A percentile compares a stretch with the other conserved stretches of the same genome.
Evolutionary conservation across 2,329 filamentous ascomycete genomes (phyloP).

Genomic region (Cryphonectria japonica): DNA sequence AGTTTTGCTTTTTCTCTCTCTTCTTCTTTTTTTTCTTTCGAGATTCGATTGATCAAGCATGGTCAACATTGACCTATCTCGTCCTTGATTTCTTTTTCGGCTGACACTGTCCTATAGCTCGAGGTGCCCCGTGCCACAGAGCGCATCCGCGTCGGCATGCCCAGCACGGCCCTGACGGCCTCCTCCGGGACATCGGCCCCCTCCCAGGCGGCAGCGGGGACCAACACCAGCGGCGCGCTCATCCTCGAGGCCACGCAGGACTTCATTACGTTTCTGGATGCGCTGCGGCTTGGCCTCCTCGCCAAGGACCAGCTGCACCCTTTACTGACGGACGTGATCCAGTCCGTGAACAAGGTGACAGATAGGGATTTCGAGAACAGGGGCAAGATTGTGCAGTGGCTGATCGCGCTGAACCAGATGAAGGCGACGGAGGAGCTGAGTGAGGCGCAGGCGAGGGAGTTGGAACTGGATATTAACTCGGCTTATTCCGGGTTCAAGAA

Average conservation of each 20-base stretch:
- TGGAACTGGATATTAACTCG: constrained; percentile 91
- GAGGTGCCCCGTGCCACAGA: constrained; percentile 95
- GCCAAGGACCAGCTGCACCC: constrained; percentile 98
- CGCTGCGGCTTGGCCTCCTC: constrained; percentile 85
- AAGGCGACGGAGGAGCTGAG: constrained; percentile 88
- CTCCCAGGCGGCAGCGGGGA: constrained; percentile 38
- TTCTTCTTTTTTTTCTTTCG: not conserved
- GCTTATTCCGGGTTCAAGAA: constrained; percentile 94
- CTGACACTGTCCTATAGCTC: constrained; percentile 60
- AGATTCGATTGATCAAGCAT: not conserved
- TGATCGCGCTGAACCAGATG: constrained; percentile 98
- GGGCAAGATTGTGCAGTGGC: constrained; percentile 97
- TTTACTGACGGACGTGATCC: constrained; percentile 91
- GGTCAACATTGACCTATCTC: not conserved
- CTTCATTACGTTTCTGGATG: constrained; percentile 97
- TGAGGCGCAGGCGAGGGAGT: constrained; percentile 83
- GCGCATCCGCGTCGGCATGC: constrained; percentile 87
- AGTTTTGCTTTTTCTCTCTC: not conserved
- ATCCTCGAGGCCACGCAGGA: constrained; percentile 94
- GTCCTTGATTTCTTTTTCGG: not conserved
- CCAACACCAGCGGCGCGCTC: constrained; percentile 61
- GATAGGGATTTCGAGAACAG: constrained; percentile 93
- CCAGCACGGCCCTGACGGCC: constrained; percentile 74
- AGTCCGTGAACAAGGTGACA: constrained; percentile 95
- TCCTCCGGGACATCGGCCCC: constrained; percentile 50